These are phyloP conservation scores for Rhynchosporium secalis DNA, from an alignment of 2,329 filamentous ascomycete species.

Conservation along the genomic window DNA sequence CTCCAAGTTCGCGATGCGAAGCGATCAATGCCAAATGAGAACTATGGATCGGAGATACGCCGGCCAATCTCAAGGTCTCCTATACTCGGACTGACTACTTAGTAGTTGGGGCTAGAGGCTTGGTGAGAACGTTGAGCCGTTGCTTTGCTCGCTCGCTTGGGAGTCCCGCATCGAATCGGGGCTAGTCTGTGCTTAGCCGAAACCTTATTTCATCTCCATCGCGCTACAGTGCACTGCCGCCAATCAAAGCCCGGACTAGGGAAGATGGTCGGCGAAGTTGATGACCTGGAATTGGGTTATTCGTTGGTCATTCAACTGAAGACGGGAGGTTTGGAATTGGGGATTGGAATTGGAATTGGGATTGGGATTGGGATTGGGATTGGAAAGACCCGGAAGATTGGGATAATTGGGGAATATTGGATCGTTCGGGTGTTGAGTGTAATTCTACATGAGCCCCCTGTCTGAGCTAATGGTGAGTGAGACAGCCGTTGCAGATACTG, in stretches of 20 bases:
- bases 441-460: neutral
- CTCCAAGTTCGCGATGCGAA: neutral
- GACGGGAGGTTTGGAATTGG: neutral
- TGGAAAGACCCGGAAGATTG: too few relatives aligned
- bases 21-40: neutral
- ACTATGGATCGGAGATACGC: neutral
- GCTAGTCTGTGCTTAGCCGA: neutral
- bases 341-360: neutral
- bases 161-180: neutral
- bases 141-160: neutral
- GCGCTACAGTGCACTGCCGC: neutral
- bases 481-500: neutral
- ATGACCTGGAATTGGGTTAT: too few relatives aligned
- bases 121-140: neutral
- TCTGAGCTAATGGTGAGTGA: neutral
- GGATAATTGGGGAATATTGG: too few relatives aligned
- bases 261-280: neutral
- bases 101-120: constrained; percentile 1
- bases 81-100: too few relatives aligned
- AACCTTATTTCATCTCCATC: constrained; percentile 9
- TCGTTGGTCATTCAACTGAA: neutral
- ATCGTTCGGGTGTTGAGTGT: too few relatives aligned
- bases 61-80: too few relatives aligned
- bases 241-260: neutral
- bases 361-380: too few relatives aligned